Evolutionary conservation across 768 basidiomycete genomes (phyloP).

Genomic region (Naematelia aurantialba): DNA sequence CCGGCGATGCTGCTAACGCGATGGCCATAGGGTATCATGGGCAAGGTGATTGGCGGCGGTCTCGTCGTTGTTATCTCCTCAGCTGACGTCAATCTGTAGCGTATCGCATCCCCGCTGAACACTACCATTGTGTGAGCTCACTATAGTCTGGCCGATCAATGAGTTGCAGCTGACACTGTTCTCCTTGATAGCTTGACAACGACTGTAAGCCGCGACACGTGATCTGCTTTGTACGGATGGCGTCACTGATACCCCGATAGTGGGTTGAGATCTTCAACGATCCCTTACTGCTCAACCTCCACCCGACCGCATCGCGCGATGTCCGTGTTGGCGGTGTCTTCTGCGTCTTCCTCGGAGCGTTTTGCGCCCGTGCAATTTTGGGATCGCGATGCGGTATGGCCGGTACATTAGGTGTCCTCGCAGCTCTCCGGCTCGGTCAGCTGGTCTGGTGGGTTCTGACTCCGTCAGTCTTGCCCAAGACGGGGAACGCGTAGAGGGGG

Average conservation of each 20-base stretch:
- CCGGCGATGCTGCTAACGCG: not conserved
- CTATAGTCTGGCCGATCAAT: not conserved
- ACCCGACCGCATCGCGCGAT: constrained; percentile 61
- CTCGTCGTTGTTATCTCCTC: constrained; percentile 37
- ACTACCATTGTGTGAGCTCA: constrained; percentile 23
- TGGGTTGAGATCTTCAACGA: constrained; percentile 87
- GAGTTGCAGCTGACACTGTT: not conserved
- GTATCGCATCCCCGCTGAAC: constrained; percentile 37
- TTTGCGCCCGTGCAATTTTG: constrained; percentile 50
- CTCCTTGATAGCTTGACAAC: constrained; percentile 56
- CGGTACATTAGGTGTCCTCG: constrained; percentile 39
- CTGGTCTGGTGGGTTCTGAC: constrained; percentile 29
- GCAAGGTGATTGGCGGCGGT: constrained; percentile 76
- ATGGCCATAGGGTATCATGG: constrained; percentile 63
- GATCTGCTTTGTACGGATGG: no score
- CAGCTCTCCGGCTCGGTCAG: constrained; percentile 39
- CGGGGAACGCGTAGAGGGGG: not conserved
- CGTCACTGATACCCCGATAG: no score
- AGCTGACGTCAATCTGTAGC: constrained; percentile 17
- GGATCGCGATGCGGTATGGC: constrained; percentile 32
- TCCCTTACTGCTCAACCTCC: constrained; percentile 63
- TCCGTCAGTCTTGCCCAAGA: constrained; percentile 6
- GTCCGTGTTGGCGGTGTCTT: constrained; percentile 62
- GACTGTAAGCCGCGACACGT: constrained; percentile 25
- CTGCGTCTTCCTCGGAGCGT: constrained; percentile 70